A percentile compares a stretch with the other conserved stretches of the same genome.
phyloP scores from a whole-genome alignment of 73 alveolate genomes.

The Stentor coeruleus region DNA sequence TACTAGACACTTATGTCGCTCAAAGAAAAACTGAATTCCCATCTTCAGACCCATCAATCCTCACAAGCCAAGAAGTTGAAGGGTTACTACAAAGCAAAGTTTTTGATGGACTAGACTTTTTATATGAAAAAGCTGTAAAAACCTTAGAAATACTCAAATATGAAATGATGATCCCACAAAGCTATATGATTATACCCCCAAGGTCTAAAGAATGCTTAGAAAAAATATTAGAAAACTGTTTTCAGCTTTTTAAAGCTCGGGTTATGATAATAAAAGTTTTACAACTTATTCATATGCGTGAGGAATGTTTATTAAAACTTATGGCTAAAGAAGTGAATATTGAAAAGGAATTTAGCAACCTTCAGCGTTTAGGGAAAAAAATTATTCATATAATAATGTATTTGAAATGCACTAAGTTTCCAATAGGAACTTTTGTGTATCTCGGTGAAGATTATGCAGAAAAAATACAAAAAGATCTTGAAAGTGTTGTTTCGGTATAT shows the following conservation, averaged over 20 bases:
- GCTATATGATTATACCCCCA: not conserved
- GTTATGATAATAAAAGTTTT: not conserved
- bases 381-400: not conserved
- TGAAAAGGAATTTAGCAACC: not conserved
- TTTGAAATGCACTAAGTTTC: not conserved
- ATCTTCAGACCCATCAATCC: not conserved
- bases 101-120: not conserved
- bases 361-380: not conserved
- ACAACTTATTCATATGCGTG: not conserved
- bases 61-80: not conserved
- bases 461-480: not conserved
- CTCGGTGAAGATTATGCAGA: conserved; percentile 18
- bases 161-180: not conserved
- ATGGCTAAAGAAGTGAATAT: not conserved
- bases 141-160: not conserved
- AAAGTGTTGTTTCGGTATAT: not conserved
- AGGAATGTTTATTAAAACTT: not conserved
- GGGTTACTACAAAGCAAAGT: not conserved
- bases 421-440: not conserved
- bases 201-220: not conserved
- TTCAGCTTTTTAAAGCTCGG: not conserved
- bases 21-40: not conserved
- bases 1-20: not conserved
- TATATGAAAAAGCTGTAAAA: not conserved
- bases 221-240: not conserved